Evolutionary conservation across 495 filamentous ascomycete genomes (phyloP), one percentile per base, ranked within the genome.

Genomic region (Poronia punctata): DNA sequence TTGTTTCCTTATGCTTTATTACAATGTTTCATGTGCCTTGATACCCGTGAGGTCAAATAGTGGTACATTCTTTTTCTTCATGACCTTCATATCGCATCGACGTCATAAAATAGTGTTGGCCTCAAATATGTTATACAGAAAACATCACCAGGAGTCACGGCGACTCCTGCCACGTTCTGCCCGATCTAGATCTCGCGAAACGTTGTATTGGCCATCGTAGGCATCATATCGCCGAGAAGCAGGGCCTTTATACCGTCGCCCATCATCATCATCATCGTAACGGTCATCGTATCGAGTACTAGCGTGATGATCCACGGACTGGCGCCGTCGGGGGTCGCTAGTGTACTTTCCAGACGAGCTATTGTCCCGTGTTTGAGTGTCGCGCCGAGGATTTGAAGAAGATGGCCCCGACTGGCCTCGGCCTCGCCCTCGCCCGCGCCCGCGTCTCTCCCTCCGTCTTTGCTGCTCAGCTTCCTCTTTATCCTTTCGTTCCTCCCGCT

Each of bases 131-230:
- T n/a, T n/a, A n/a, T n/a, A n/a, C n/a, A n/a, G n/a, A n/a, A n/a
- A n/a, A n/a, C n/a, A 18, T 33, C 50, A 57, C 35, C 38, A 54
- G 2, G 47, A 57, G 14, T 57, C 53, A 18, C 46, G 53, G 20
- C 50, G 53, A 15, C 38, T 21, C 21, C 53, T 35, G 3, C 50
- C 27, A 12, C 47, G 23, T 21, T 9, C 38, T 10, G 6, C 30
- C 26, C 4, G 39, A 36, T 49, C 45, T 1, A 9, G 14, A 5
- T 18, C 18, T 40, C 22, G 45, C 38, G 14, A 27, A 21, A 29
- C 36, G 12, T 40, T 27, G 22, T 45, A 24, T 28, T 30, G 31
- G 16, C 28, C 17, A 6, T 37, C 36, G 20, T 43, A 35, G 3
- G 34, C 23, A 34, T 31, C 27, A 14, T 54, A 43, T 12, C 45